A percentile compares a stretch with the other conserved stretches of the same genome.
Evolutionary conservation across 257 asterid genomes (phyloP).

Genomic region (Phtheirospermum japonicum): DNA sequence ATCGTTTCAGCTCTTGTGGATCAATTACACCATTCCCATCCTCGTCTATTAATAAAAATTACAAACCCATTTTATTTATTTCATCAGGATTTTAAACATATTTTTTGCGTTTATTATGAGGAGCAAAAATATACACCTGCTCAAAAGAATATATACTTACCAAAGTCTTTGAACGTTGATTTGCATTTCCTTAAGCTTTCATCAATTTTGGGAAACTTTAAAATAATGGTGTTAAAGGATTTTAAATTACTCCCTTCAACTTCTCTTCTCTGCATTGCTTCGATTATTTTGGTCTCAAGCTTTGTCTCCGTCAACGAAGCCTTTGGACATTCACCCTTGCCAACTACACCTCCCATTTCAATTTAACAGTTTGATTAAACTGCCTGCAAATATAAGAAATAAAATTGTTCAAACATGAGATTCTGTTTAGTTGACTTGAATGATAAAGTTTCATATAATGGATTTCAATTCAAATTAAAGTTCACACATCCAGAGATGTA

Average conservation of each 20-base stretch:
- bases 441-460: too few species aligned
- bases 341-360: neutral
- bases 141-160: too few species aligned
- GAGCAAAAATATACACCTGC: too few species aligned
- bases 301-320: neutral
- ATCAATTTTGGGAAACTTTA: slow-evolving; percentile 82
- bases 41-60: slow-evolving; percentile 41
- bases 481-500: too few species aligned
- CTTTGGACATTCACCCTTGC: neutral
- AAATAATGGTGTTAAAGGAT: slow-evolving; percentile 71
- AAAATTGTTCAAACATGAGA: too few species aligned
- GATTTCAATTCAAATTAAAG: too few species aligned
- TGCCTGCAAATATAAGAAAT: too few species aligned
- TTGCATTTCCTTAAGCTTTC: slow-evolving; percentile 75
- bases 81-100: too few species aligned
- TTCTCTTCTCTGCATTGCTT: slow-evolving; percentile 68
- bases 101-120: too few species aligned
- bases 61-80: too few species aligned
- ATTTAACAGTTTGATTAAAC: too few species aligned
- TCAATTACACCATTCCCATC: slow-evolving; percentile 82
- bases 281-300: slow-evolving; percentile 67
- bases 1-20: slow-evolving; percentile 68
- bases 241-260: slow-evolving; percentile 56
- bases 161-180: slow-evolving; percentile 62
- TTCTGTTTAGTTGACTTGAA: too few species aligned